These are phyloP conservation scores for Chlamydomonas incerta DNA, from an alignment of 139 green algal species.

Conservation along the genomic window DNA sequence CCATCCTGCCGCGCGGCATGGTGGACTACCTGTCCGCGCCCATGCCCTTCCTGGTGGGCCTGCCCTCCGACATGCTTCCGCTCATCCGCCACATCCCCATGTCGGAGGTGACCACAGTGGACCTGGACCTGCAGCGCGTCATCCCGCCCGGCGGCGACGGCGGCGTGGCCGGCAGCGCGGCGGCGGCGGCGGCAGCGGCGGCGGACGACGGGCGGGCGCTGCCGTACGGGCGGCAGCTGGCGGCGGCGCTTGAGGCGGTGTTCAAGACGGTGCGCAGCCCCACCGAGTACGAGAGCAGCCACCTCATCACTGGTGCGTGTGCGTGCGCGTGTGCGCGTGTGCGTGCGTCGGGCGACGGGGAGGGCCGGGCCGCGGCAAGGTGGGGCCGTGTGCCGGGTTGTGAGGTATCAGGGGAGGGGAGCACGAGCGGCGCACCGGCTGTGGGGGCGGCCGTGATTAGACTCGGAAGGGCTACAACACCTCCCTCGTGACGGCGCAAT, in stretches of 20 bases:
- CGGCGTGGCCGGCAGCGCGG: too few relatives aligned
- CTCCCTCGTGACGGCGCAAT: too few relatives aligned
- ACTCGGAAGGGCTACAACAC: too few relatives aligned
- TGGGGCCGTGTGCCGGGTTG: too few relatives aligned
- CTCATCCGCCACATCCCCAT: conserved; percentile 66
- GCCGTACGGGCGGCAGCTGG: conserved; percentile 70
- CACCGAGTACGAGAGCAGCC: conserved; percentile 82
- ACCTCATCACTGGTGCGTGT: conserved; percentile 62
- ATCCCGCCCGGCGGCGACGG: too few relatives aligned
- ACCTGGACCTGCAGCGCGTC: conserved; percentile 47
- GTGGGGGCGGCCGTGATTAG: too few relatives aligned
- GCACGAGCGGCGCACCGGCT: too few relatives aligned
- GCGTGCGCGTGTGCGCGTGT: too few relatives aligned
- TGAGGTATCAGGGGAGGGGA: too few relatives aligned
- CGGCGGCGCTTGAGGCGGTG: conserved; percentile 56
- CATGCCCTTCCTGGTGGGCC: conserved; percentile 86
- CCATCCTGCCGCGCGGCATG: conserved; percentile 74
- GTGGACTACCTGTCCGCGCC: conserved; percentile 84
- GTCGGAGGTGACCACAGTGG: conserved; percentile 61
- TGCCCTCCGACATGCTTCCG: conserved; percentile 72
- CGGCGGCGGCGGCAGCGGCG: not conserved
- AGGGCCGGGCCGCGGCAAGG: too few relatives aligned
- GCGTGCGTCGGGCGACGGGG: too few relatives aligned
- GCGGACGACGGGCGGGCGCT: conserved; percentile 71
- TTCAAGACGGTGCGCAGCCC: conserved; percentile 69